Percentiles rank a stretch among this genome's conserved stretches.
Conservation (phyloP, 2,329 filamentous ascomycete species). For the Penicillium glabrum region DNA sequence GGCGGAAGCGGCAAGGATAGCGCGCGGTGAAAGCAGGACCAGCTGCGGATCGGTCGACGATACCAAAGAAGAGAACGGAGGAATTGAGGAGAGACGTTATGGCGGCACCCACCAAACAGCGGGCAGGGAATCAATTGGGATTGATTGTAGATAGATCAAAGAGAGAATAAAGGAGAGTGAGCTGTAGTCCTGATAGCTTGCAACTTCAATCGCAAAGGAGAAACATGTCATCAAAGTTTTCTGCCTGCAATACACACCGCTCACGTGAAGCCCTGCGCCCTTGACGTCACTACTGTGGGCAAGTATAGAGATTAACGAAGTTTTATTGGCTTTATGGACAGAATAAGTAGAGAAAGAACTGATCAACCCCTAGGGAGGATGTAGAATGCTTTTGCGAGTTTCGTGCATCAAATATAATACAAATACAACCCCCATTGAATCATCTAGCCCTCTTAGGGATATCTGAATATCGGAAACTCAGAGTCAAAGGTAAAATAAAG, state of each 20-base stretch:
- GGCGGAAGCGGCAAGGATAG: slow-evolving; percentile 44
- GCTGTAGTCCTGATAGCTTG: not conserved
- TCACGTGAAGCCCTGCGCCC: slow-evolving; percentile 26
- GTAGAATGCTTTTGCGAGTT: not conserved
- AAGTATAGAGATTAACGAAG: not conserved
- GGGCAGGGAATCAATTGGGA: slow-evolving; percentile 15
- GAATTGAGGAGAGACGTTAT: slow-evolving; percentile 31
- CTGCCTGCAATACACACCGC: slow-evolving; percentile 25
- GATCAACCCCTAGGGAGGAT: not conserved
- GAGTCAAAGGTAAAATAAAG: not conserved
- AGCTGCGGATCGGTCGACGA: slow-evolving; percentile 60
- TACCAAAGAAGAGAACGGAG: slow-evolving; percentile 51
- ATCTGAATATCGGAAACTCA: slow-evolving; percentile 1
- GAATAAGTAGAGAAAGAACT: not conserved
- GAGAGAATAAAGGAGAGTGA: slow-evolving; percentile 9
- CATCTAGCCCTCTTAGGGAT: slow-evolving; percentile 5
- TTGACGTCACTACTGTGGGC: slow-evolving; percentile 11
- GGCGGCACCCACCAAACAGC: slow-evolving; percentile 24
- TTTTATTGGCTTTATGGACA: not conserved
- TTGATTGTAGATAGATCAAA: not conserved
- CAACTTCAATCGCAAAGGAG: not conserved
- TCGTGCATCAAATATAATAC: slow-evolving; percentile 9
- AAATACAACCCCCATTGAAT: slow-evolving; percentile 8
- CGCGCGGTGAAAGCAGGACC: slow-evolving; percentile 57
- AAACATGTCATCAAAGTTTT: slow-evolving; percentile 23